Base-by-base conservation (phyloP, 2,329 filamentous ascomycete genomes). In the Teratosphaeria nubilosa region DNA sequence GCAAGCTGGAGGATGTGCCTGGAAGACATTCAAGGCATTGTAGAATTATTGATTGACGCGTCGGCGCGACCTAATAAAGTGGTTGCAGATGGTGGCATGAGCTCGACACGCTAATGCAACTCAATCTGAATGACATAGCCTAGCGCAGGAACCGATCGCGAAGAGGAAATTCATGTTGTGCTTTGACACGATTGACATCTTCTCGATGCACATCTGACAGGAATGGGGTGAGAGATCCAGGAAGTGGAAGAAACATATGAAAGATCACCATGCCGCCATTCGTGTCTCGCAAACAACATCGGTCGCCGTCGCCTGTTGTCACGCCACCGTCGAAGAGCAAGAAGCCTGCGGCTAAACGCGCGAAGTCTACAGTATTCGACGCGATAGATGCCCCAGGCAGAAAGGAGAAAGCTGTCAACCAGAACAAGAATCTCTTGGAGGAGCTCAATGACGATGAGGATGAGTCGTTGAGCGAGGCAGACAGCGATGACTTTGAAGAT, bases 261-360 rank as follows among this genome's bases (percentile, higher is more conserved):
- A 22, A 37, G 25, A 14, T 51, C 50, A 52, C 16, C 22, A 90
- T 90, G 86, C 85, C 87, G 67, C 86, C 87, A 25, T 75, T 82
- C 63, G 78, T 88, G 16, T 79, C 85, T 54, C 83, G 85, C 65
- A 91, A 90, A 74, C 81, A 85, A 60, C 66, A 83, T 64, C 81
- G 79, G 60, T 81, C 82, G 1, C 74, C 79, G 0, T 72, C 75
- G 1, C 71, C 74, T 30, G 67, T 72, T 51, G 59, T 63, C 37
- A 66, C 66, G 22, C 68, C 67, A 50, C 62, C 65, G 57, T 31
- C 69, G 54, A 67, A 75, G 62, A 58, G 64, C 61, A 9, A 66
- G n/a, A 58, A 63, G 53, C 30, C 60, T 14, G 59, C 63, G 51
- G 25, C 60, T 53, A 66, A 68, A 65, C 59, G 58, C 37, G 64